A percentile compares a stretch with the other conserved stretches of the same genome.
Conservation (phyloP, 176 grass and related monocot genomes). For the Urochloa ruziziensis region DNA sequence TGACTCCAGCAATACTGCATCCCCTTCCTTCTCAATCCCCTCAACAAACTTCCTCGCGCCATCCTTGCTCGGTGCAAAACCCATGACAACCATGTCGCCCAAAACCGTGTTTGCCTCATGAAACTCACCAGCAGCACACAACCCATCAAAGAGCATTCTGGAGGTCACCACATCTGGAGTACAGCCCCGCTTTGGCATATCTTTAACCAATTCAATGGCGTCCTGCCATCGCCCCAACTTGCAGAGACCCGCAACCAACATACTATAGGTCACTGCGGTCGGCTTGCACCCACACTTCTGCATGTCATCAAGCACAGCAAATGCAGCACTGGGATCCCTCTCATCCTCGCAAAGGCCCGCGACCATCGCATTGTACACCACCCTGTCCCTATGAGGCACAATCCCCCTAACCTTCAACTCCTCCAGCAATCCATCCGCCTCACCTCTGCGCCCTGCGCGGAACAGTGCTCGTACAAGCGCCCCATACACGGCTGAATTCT, state of each 20-base stretch:
- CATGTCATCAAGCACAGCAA: conserved; percentile 62
- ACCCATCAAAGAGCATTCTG: conserved; percentile 44
- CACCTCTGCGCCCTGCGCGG: conserved; percentile 37
- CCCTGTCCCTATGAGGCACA: conserved; percentile 35
- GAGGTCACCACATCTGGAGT: conserved; percentile 55
- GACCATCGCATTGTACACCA: conserved; percentile 63
- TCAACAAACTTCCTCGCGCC: conserved; percentile 39
- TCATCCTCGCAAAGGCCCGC: conserved; percentile 60
- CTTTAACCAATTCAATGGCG: conserved; percentile 50
- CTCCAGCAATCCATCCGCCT: conserved; percentile 56
- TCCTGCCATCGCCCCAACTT: conserved; percentile 50
- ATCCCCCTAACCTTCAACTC: conserved; percentile 61
- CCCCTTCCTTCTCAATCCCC: conserved; percentile 46
- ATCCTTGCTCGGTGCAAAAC: conserved; percentile 47
- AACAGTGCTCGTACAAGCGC: conserved; percentile 54
- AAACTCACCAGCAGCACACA: conserved; percentile 50
- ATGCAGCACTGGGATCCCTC: conserved; percentile 43
- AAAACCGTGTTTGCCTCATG: conserved; percentile 38
- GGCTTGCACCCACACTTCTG: conserved; percentile 45
- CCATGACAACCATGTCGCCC: conserved; percentile 66
- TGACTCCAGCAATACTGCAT: conserved; percentile 19
- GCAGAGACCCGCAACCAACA: conserved; percentile 46
- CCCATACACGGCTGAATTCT: conserved; percentile 50
- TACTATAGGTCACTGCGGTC: conserved; percentile 54
- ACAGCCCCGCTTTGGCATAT: conserved; percentile 59